These are phyloP conservation scores for Pythium sp. DNA, from an alignment of 352 stramenopile genomes.

Conservation along the genomic window DNA sequence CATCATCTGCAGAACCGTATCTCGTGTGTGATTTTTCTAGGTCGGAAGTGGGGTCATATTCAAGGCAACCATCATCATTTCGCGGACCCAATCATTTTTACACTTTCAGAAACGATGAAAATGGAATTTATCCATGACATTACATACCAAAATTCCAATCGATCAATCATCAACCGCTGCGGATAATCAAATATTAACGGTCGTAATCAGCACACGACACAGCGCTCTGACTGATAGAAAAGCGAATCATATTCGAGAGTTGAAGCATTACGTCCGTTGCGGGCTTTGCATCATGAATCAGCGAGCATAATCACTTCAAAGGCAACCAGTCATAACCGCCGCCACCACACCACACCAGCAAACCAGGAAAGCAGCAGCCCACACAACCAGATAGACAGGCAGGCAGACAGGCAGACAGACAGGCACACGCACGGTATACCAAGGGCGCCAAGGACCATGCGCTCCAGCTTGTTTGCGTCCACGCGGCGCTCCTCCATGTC, in stretches of 20 bases:
- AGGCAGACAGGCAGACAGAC: not conserved
- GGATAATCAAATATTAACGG: not conserved
- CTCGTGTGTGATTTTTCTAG: not conserved
- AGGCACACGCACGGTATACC: not conserved
- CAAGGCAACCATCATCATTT: not conserved
- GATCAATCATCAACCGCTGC: not conserved
- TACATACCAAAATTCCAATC: not conserved
- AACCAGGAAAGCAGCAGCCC: too few relatives aligned
- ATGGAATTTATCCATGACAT: not conserved
- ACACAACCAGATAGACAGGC: not conserved
- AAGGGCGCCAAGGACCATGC: not conserved
- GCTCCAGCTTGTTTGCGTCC: slow-evolving; percentile 12
- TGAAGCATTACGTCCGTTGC: not conserved
- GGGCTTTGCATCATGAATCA: not conserved
- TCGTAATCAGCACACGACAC: not conserved
- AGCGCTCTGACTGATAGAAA: not conserved
- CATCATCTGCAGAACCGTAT: not conserved
- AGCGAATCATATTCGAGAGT: not conserved
- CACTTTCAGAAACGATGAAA: not conserved
- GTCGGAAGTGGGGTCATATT: not conserved
- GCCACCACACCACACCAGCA: not conserved
- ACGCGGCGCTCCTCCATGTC: slow-evolving; percentile 2
- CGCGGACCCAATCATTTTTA: not conserved
- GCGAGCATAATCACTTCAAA: not conserved
- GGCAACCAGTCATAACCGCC: not conserved